Evolutionary conservation across 306 rosid genomes (phyloP), one percentile per base, ranked within the genome.

Genomic region (Sphenostylis stenocarpa): DNA sequence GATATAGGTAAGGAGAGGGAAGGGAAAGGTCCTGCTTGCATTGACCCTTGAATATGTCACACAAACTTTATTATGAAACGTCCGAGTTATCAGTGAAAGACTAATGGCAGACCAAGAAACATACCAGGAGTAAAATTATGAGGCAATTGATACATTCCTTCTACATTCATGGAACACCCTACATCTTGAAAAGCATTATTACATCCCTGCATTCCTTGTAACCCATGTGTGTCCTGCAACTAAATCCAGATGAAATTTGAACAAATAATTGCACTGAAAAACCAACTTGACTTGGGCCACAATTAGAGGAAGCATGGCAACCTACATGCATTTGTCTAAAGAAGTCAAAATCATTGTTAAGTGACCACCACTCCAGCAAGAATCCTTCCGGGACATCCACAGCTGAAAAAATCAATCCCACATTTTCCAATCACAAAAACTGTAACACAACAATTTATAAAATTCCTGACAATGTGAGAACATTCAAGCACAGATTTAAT

Each of bases 321-420:
- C 63, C 23, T 28, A 70, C 78, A 16, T 64, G 3, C 44, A 21
- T 21, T 36, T 41, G 56, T 82, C 64, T 62, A 4, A 82, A 76
- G 26, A 2, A 11, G 4, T 56, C 64, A 44, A 11, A 28, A 5
- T 63, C 78, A 63, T 1, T 70, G 78, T 3, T 41, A 4, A 6
- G 7, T 0, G 26, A 44, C 85, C 81, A 82, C 82, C 82, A 82
- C 38, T 82, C 85, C 0, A 11, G 64, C 78, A 82, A 62, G 64
- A 76, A 82, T 55, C 75, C 85, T 70, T 76, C 75, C 5, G 78
- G 78, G 14, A 33, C 75, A 70, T 70, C 82, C 28, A 44, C 31
- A 53, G 21, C 85, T 76, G 82, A 33, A 70, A 76, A 76, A 48
- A n/a, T 28, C 2, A 56, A 48, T 69, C 23, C 68, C 69, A 70